Base-by-base conservation (phyloP, 176 grass and related monocot species). In the Oryza glumipatula region DNA sequence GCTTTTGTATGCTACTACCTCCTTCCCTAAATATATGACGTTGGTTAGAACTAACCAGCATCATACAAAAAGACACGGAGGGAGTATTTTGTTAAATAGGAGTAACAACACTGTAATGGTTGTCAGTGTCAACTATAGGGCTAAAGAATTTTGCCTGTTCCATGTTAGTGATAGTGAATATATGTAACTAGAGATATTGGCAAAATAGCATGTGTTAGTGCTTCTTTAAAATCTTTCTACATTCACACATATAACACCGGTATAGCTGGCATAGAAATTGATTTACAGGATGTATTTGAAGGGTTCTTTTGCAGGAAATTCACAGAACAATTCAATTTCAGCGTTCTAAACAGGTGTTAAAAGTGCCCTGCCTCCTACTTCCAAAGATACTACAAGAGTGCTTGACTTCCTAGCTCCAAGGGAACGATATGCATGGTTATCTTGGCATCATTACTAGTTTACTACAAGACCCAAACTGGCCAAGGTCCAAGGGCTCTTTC, bases 71-170 rank as follows among this genome's bases (percentile, higher is more conserved):
- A 41, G 39, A 41, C 39, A 41, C 0, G 39, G 39, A 41, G 39
- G 39, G 39, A 8, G 39, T 83, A 70, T 79, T 74, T 61, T 83
- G 15, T 74, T 74, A 28, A 49, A 90, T 63, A 74, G 21, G 47
- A 30, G 22, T 71, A 74, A 72, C 74, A 76, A 66, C 65, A 24
- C 36, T 78, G 73, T 39, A 82, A 77, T 82, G 73, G 58, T 26
- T 83, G 16, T 67, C 26, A 47, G 65, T 69, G 41, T 44, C 75
- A 46, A 79, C 70, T 68, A 43, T 80, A 79, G 60, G 60, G 39
- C 38, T 79, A 73, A 15, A 43, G 38, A 72, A 74, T 90, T 32
- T 82, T 90, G 74, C 32, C 41, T 44, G 28, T 77, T 19, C 64
- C 71, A 79, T 78, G 49, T 32, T 89, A 82, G 10, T n/a, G 41